Conservation (phyloP, 495 filamentous ascomycete genomes). For the Trichoderma orchidacearum region DNA sequence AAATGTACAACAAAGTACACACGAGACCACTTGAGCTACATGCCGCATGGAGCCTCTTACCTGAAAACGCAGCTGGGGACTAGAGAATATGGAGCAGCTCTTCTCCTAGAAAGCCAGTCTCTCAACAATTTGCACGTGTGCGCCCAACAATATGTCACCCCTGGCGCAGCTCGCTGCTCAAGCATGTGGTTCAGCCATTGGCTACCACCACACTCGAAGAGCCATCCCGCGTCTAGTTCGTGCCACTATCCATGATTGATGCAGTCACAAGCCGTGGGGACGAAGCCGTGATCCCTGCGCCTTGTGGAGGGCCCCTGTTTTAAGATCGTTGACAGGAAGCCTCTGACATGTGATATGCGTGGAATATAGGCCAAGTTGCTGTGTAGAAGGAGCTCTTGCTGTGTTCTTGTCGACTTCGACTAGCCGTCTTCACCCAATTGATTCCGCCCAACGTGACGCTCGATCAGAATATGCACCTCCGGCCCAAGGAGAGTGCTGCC, state of each 20-base stretch:
- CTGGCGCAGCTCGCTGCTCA: neutral
- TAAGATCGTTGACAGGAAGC: neutral
- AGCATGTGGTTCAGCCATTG: slow-evolving; percentile 1
- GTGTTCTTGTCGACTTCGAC: neutral
- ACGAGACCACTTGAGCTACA: neutral
- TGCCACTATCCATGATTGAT: neutral
- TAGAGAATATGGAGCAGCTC: neutral
- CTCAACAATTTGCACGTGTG: slow-evolving; percentile 1
- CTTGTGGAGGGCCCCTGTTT: neutral
- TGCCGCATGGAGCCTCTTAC: neutral
- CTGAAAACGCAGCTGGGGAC: neutral
- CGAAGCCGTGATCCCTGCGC: neutral
- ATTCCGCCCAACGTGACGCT: neutral
- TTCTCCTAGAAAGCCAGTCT: too few species aligned
- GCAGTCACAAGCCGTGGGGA: neutral
- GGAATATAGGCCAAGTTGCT: neutral
- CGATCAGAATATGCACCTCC: neutral
- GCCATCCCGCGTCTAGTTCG: neutral
- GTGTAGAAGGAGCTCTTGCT: neutral
- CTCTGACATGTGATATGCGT: neutral
- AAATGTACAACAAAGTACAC: too few species aligned
- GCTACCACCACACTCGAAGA: neutral
- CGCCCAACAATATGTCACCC: neutral
- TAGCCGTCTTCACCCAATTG: neutral
- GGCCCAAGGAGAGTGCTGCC: neutral